Percentiles rank a stretch among this genome's conserved stretches.
Evolutionary conservation across 805 yeast genomes (phyloP).

Genomic region (Sugiyamaella marilandica): DNA sequence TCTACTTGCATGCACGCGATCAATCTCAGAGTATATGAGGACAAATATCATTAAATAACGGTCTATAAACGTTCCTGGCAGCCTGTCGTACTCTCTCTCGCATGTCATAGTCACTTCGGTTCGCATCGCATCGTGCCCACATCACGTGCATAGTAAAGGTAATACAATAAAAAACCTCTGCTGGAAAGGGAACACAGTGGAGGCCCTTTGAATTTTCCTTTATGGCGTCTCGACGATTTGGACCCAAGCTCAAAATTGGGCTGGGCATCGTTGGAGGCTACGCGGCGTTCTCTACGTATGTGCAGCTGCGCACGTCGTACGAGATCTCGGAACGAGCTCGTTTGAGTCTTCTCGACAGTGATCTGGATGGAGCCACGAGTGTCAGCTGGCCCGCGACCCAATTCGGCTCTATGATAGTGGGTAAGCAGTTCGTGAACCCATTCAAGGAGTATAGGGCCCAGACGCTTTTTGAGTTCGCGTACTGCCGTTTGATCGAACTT

Average conservation of each 20-base stretch:
- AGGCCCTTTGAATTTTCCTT: too few relatives aligned
- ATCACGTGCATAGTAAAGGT: too few relatives aligned
- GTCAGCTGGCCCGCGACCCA: constrained; percentile 25
- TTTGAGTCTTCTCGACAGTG: constrained; percentile 23
- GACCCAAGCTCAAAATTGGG: constrained; percentile 13
- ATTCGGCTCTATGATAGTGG: constrained; percentile 48
- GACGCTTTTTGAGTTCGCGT: constrained; percentile 78
- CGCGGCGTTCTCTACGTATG: constrained; percentile 60
- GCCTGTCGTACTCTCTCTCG: too few relatives aligned
- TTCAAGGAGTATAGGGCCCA: constrained; percentile 87
- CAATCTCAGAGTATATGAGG: too few relatives aligned
- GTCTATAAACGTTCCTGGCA: too few relatives aligned
- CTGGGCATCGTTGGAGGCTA: constrained; percentile 39
- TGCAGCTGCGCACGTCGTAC: constrained; percentile 49
- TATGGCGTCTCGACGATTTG: not conserved
- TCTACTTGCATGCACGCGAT: too few relatives aligned
- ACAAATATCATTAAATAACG: too few relatives aligned
- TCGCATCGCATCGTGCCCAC: too few relatives aligned
- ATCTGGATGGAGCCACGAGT: constrained; percentile 19
- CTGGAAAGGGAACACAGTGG: too few relatives aligned
- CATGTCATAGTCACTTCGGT: too few relatives aligned
- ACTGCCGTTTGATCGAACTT: constrained; percentile 66
- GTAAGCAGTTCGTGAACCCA: constrained; percentile 86
- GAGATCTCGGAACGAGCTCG: constrained; percentile 47
- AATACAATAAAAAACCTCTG: too few relatives aligned